Evolutionary conservation across 2,329 filamentous ascomycete genomes (phyloP), one percentile per base, ranked within the genome.

Genomic region (Colletotrichum somersetense): DNA sequence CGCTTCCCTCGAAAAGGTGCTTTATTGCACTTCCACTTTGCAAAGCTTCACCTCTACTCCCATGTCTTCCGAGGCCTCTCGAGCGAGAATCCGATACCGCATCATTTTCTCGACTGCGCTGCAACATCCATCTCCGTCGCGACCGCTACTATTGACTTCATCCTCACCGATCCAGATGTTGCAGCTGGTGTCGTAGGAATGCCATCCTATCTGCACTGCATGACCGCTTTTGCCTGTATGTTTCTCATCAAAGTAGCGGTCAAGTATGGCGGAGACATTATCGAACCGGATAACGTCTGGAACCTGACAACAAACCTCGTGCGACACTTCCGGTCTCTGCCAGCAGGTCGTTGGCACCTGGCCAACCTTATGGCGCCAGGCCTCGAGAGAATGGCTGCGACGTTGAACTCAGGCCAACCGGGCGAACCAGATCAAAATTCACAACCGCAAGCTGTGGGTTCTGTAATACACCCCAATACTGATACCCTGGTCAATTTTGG

Each of bases 201-300:
- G 77, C 86, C 86, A 1, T 84, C 85, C 4, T 88, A 87, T 62
- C 81, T 87, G 55, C 84, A 86, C 68, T 85, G 84, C 56, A 88
- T 88, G 86, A 86, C 85, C 0, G 85, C 84, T 0, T 88, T 88
- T 69, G 85, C 86, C 1, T 87, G 84, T 75, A 85, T 87, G 74
- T 88, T 88, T 71, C 79, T 88, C 1, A 81, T 86, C 46, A 86
- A 87, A 72, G 78, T 87, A 1, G 81, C 84, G 1, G 80, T 82
- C 33, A 85, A 84, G 38, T 82, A 84, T 73, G 76, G 78, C 0
- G 80, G 80, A 8, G 79, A 80, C 4, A 78, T 84, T 2, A 80
- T 85, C 16, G 80, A 84, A 18, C 77, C 80, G 3, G 75, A 76
- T 1, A 75, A 79, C 1, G 83, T 85, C 1, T 77, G 79, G 35